These are phyloP conservation scores for Lentinus brumalis DNA, from an alignment of 768 basidiomycete genomes.

Conservation along the genomic window DNA sequence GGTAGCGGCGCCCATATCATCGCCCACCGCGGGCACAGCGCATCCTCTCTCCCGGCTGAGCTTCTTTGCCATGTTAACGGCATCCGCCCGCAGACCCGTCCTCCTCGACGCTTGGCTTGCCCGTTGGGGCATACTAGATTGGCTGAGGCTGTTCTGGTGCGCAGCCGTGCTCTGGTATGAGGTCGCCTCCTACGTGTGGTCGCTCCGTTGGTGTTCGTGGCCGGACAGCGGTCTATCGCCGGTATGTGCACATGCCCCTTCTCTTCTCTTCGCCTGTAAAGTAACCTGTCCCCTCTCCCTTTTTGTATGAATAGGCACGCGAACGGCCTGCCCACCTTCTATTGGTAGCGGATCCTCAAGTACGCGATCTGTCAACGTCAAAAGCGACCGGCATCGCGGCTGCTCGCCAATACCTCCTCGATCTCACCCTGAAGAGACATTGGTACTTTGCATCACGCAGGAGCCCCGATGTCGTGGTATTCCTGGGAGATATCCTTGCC, in stretches of 20 bases:
- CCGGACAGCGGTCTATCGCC: constrained; percentile 36
- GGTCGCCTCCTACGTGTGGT: constrained; percentile 51
- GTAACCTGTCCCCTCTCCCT: not conserved
- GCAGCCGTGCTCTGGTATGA: constrained; percentile 72
- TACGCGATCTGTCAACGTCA: constrained; percentile 41
- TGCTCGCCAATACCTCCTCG: constrained; percentile 47
- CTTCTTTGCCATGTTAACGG: constrained; percentile 15
- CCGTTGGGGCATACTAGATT: constrained; percentile 19
- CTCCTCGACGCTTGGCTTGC: constrained; percentile 6
- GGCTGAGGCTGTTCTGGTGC: constrained; percentile 51
- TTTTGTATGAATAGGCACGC: not conserved
- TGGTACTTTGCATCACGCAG: constrained; percentile 67
- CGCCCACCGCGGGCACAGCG: not conserved
- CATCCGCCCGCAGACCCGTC: constrained; percentile 1
- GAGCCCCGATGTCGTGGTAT: constrained; percentile 74
- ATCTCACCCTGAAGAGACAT: constrained; percentile 78
- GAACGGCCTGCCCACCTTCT: constrained; percentile 52
- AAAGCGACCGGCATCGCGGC: constrained; percentile 1
- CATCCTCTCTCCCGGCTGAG: not conserved
- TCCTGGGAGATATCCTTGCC: constrained; percentile 92
- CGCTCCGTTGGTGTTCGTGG: constrained; percentile 57
- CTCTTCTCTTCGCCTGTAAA: not conserved
- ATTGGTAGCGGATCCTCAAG: constrained; percentile 84
- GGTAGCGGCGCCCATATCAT: not conserved
- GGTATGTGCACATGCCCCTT: constrained; percentile 16